These are phyloP conservation scores for Ascosphaera acerosa DNA, from an alignment of 2,329 filamentous ascomycete species.

Conservation along the genomic window DNA sequence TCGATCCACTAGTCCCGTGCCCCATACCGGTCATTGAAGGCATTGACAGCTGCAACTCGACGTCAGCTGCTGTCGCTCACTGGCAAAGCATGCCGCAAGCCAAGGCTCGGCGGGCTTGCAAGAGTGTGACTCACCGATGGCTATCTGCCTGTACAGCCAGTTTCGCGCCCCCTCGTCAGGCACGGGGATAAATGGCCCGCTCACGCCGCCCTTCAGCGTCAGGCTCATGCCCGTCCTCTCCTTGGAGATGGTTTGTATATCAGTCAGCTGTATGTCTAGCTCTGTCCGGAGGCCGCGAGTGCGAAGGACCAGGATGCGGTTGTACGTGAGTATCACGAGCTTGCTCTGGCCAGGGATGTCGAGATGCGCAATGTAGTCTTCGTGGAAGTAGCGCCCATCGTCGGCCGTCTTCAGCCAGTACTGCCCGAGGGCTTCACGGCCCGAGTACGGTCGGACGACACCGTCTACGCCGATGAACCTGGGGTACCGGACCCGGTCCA, in stretches of 20 bases:
- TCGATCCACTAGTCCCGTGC: constrained; percentile 24
- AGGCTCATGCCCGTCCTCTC: constrained; percentile 86
- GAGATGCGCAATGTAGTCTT: constrained; percentile 88
- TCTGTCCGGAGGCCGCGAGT: constrained; percentile 66
- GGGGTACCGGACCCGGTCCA: constrained; percentile 81
- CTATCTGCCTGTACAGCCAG: constrained; percentile 41
- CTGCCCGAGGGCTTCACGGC: constrained; percentile 85
- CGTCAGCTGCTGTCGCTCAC: neutral
- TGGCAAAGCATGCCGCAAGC: neutral
- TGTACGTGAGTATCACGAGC: constrained; percentile 70
- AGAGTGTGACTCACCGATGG: constrained; percentile 21
- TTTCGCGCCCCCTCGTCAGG: constrained; percentile 56
- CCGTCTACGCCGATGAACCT: constrained; percentile 83
- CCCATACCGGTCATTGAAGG: constrained; percentile 41
- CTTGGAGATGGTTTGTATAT: constrained; percentile 91
- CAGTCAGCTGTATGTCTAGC: constrained; percentile 90
- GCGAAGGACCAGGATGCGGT: constrained; percentile 69
- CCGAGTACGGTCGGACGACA: constrained; percentile 79
- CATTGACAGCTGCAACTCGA: constrained; percentile 28
- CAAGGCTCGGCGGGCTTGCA: neutral
- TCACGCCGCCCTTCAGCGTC: constrained; percentile 65
- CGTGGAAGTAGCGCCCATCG: constrained; percentile 93
- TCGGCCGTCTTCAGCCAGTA: constrained; percentile 98
- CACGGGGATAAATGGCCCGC: constrained; percentile 85
- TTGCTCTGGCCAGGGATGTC: constrained; percentile 75